Base-by-base conservation (phyloP, 1,284 basidiomycete species). In the Tausonia pullulans region DNA sequence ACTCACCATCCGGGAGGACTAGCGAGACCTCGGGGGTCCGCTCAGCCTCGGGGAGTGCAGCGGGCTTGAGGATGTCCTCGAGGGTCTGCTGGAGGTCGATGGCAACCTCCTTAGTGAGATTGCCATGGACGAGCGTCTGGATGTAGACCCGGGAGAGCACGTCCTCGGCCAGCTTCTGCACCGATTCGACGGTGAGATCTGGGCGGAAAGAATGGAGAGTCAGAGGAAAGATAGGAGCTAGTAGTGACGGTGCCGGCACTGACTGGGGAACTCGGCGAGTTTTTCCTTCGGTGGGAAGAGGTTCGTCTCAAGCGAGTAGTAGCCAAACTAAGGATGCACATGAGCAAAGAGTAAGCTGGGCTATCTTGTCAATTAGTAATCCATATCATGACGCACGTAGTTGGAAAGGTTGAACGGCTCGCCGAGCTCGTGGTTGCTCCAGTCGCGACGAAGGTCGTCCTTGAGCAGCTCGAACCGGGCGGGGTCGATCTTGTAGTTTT, bases 361-460 rank as follows among this genome's bases (percentile, higher is more conserved):
- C 27, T 27, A 27, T 27, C 27, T 27, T 27, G 27, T 27, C 27
- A 27, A 27, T 27, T 27, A 27, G 27, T 27, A 27, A 27, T 27
- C 2, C 27, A 27, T 27, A 27, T 27, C 27, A 27, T 27, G 27
- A 27, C 27, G 27, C 27, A 27, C 27, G 75, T 89, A 90, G 69
- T 87, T 84, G 3, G 89, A 87, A 43, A 97, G 80, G 27, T 82
- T 79, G 75, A 89, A 93, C 0, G 91, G 88, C 74, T 93, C 88
- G 41, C 84, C 84, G 67, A 97, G 81, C 75, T 85, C 86, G 76
- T 93, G 92, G 77, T 98, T 98, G 69, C 86, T 81, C 82, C 87
- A 90, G 67, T 85, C 82, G 67, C 84, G 82, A 27, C 27, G 27
- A 27, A 27, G 27, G 77, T 89, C 84, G 75, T 98, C 92, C 73